Conservation (phyloP, 805 yeast genomes). For the Sungouiozyma intestinalis region DNA sequence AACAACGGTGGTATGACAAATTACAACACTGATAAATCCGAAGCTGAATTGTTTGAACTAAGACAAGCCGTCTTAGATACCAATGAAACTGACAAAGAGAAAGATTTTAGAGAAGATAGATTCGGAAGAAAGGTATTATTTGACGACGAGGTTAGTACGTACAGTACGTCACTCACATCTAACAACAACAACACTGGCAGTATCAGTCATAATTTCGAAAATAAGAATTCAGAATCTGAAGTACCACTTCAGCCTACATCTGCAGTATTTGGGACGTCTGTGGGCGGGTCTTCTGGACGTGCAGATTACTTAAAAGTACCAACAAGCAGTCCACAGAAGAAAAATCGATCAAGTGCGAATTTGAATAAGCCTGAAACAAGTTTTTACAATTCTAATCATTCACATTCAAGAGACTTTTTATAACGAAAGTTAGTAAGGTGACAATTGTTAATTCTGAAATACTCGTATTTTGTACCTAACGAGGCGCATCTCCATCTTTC, state of each 20-base stretch:
- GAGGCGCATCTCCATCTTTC: neutral
- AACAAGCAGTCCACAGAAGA: constrained; percentile 5
- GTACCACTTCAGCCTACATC: constrained; percentile 23
- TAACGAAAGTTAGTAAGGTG: too few relatives aligned
- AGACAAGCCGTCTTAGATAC: constrained; percentile 30
- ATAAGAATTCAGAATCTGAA: neutral
- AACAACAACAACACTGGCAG: constrained; percentile 4
- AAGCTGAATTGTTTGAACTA: constrained; percentile 27
- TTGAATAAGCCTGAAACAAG: constrained; percentile 26
- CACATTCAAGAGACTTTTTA: constrained; percentile 11
- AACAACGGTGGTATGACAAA: constrained; percentile 27
- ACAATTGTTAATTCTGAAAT: too few relatives aligned
- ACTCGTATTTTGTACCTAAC: too few relatives aligned
- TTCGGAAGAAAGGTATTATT: constrained; percentile 8
- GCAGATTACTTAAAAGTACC: constrained; percentile 12
- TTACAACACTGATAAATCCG: constrained; percentile 19
- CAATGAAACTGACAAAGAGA: constrained; percentile 26
- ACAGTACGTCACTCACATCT: constrained; percentile 7
- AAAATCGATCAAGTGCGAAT: constrained; percentile 5
- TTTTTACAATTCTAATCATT: constrained; percentile 16
- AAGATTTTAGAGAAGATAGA: constrained; percentile 15
- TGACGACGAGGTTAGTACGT: constrained; percentile 8
- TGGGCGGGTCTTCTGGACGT: neutral
- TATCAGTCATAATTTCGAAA: neutral
- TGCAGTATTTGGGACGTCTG: constrained; percentile 17